Evolutionary conservation across 495 filamentous ascomycete genomes (phyloP).

Genomic region (Glonium stellatum): DNA sequence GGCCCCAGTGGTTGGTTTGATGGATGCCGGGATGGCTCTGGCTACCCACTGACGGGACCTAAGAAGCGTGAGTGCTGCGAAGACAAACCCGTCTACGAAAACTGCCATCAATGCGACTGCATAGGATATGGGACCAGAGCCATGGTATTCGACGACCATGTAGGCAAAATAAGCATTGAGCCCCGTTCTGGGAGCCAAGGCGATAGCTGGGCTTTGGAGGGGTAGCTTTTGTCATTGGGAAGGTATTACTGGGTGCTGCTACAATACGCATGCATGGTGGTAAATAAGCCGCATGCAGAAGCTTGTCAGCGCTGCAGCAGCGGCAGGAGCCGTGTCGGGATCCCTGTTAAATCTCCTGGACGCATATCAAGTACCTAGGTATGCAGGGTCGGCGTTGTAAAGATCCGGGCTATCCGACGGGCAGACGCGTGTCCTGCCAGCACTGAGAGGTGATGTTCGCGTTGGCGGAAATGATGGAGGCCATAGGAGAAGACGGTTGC

Average conservation of each 20-base stretch:
- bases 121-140: constrained; percentile 53
- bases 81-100: constrained; percentile 24
- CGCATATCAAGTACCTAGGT: constrained; percentile 57
- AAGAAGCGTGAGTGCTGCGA: constrained; percentile 47
- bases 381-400: constrained; percentile 50
- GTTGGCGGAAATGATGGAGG: constrained; percentile 70
- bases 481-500: constrained; percentile 83
- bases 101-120: constrained; percentile 48
- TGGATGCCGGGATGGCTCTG: constrained; percentile 64
- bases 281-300: constrained; percentile 72
- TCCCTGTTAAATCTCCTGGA: constrained; percentile 62
- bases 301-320: constrained; percentile 60
- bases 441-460: constrained; percentile 57
- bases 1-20: constrained; percentile 77
- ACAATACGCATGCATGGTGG: constrained; percentile 49
- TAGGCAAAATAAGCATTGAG: constrained; percentile 80
- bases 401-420: constrained; percentile 43
- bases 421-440: constrained; percentile 73
- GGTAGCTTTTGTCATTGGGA: no score
- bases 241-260: no score
- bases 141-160: constrained; percentile 70
- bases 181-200: constrained; percentile 62
- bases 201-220: constrained; percentile 12
- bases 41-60: constrained; percentile 77
- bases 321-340: constrained; percentile 71